Percentiles rank a stretch among this genome's conserved stretches.
phyloP scores from a whole-genome alignment of 345 rosid species.

The Heritiera fomes region DNA sequence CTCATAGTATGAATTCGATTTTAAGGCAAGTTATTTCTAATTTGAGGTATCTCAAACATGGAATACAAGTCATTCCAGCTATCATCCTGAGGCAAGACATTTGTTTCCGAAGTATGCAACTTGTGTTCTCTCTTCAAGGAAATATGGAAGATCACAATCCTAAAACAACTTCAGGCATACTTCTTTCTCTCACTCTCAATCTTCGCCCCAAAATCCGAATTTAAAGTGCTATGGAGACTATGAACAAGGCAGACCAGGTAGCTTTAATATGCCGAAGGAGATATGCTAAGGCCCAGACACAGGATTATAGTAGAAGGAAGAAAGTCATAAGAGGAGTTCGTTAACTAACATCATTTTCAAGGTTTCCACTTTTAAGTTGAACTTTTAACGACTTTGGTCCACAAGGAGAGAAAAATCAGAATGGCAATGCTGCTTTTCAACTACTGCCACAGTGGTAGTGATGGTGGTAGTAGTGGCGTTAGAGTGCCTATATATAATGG shows the following conservation, averaged over 20 bases:
- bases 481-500: background rate
- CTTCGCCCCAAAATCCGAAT: too few relatives aligned
- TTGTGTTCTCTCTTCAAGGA: too few relatives aligned
- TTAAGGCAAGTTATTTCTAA: too few relatives aligned
- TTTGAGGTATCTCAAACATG: too few relatives aligned
- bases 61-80: too few relatives aligned
- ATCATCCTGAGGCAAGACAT: too few relatives aligned
- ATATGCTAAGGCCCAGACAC: background rate
- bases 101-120: too few relatives aligned
- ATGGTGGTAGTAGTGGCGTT: background rate
- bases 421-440: background rate
- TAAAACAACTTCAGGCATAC: too few relatives aligned
- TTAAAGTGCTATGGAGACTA: background rate
- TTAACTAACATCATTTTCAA: constrained; percentile 7
- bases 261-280: background rate
- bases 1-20: too few relatives aligned
- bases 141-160: too few relatives aligned
- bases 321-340: constrained; percentile 4
- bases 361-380: background rate
- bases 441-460: background rate
- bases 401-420: background rate
- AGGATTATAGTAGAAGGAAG: background rate
- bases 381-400: constrained; percentile 17
- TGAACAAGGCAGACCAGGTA: background rate
- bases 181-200: too few relatives aligned